Evolutionary conservation across 306 rosid species (phyloP), one percentile per base, ranked within the genome.

Genomic region (Canavalia ensiformis): DNA sequence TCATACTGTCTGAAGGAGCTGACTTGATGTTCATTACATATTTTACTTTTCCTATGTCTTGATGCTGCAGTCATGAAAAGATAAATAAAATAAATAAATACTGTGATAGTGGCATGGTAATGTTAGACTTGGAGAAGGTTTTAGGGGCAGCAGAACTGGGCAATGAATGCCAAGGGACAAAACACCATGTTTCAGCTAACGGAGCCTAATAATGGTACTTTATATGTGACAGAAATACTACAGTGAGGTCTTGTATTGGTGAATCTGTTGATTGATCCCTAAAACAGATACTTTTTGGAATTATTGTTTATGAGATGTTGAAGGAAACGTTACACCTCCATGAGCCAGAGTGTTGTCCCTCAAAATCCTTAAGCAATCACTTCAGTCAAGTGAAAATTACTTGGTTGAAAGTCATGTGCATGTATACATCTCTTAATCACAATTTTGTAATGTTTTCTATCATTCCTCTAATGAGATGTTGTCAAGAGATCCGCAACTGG

Each of bases 1-100:
- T 54, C 50, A 5, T 46, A 68, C 74, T 49, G 18, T 50, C 44
- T 63, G 68, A 18, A 66, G 56, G 45, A 11, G 65, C 41, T 47
- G n/a, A 52, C 25, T 1, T 55, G 56, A 66, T 68, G 7, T 18
- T 42, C 57, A 0, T 7, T 59, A n/a, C 63, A 59, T 37, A 37
- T 44, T 78, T 57, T 49, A 71, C 66, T 59, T 39, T 5, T 39
- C 52, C 3, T 81, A 81, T 52, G 51, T 81, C 57, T 25, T 74
- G 63, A 45, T 62, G 37, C 60, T 18, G 56, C 31, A 60, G 6
- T 37, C 51, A 44, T 54, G 41, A 65, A 65, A 72, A 34, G 7
- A 7, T 34, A 31, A 59, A 46, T 18, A 49, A 49, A 45, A 5
- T 1, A 13, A 9, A 25, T 45, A 42, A 51, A 39, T 72, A 12